Conservation (phyloP, 352 stramenopile species). For the Thalassiosira livingstoniorum region DNA sequence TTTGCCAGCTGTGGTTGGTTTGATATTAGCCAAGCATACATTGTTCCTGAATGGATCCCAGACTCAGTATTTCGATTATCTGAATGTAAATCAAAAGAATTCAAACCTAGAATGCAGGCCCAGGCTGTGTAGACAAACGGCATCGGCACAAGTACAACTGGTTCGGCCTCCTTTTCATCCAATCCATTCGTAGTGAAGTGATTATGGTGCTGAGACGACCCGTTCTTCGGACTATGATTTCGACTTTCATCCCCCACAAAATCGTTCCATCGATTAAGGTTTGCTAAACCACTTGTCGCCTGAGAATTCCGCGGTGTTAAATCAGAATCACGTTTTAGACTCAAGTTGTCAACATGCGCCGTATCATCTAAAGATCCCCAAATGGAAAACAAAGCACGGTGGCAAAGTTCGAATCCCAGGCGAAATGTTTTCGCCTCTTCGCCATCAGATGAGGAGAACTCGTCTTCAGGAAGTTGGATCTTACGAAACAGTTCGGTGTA, state of each 20-base stretch:
- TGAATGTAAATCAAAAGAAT: constrained; percentile 9
- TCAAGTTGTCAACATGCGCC: neutral
- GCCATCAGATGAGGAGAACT: constrained; percentile 37
- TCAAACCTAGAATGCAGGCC: constrained; percentile 49
- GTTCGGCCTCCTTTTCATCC: constrained; percentile 5
- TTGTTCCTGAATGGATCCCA: constrained; percentile 31
- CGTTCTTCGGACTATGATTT: neutral
- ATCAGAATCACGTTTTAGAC: neutral
- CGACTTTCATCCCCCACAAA: constrained; percentile 6
- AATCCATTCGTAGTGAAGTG: neutral
- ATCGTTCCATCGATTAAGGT: constrained; percentile 36
- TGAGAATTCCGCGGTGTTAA: constrained; percentile 3
- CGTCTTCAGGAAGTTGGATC: constrained; percentile 56
- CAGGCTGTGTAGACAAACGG: constrained; percentile 46
- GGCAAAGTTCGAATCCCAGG: constrained; percentile 55
- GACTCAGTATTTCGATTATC: neutral
- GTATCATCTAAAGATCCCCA: constrained; percentile 17
- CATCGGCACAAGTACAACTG: constrained; percentile 47
- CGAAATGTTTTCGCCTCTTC: constrained; percentile 47
- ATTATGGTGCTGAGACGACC: neutral
- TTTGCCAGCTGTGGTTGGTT: constrained; percentile 41
- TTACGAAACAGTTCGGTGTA: constrained; percentile 30
- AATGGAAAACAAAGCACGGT: constrained; percentile 47
- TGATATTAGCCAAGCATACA: constrained; percentile 59
- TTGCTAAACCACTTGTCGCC: constrained; percentile 33